These are phyloP conservation scores for Cerrena zonata DNA, from an alignment of 1,284 basidiomycete species.

Conservation along the genomic window DNA sequence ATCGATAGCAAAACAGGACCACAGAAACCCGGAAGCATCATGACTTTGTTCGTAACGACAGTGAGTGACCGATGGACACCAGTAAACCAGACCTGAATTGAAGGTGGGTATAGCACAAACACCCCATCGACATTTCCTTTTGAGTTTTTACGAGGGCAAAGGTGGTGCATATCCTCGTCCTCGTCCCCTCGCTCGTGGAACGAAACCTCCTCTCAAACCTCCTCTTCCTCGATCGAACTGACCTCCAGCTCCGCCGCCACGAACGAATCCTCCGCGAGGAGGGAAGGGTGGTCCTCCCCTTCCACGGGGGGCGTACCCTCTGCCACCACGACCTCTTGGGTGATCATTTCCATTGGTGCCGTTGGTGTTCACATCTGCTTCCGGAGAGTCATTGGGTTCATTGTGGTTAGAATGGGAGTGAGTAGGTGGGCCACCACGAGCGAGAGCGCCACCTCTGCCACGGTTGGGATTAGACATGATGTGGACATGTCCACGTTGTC, in stretches of 20 bases:
- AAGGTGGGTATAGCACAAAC: too few relatives aligned
- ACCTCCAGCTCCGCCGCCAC: background rate
- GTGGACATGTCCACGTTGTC: slow-evolving; percentile 32
- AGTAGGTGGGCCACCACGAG: slow-evolving; percentile 18
- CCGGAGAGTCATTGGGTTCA: slow-evolving; percentile 8
- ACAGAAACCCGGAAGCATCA: background rate
- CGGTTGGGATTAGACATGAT: slow-evolving; percentile 71
- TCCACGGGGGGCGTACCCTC: background rate
- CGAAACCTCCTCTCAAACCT: slow-evolving; percentile 12
- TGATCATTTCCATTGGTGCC: slow-evolving; percentile 1
- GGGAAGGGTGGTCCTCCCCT: slow-evolving; percentile 8
- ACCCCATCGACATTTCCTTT: too few relatives aligned
- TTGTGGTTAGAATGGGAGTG: background rate
- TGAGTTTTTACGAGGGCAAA: background rate
- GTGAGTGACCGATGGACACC: background rate
- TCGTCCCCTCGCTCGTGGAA: slow-evolving; percentile 3
- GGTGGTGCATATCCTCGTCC: slow-evolving; percentile 1
- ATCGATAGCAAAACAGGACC: background rate
- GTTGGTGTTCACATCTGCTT: background rate
- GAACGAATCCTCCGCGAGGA: background rate
- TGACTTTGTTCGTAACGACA: too few relatives aligned
- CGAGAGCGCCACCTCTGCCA: slow-evolving; percentile 32
- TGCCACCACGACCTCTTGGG: background rate
- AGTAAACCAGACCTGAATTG: background rate
- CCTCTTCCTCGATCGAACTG: slow-evolving; percentile 25